Evolutionary conservation across 2,329 filamentous ascomycete species (phyloP).

Genomic region (Botrytis deweyae): DNA sequence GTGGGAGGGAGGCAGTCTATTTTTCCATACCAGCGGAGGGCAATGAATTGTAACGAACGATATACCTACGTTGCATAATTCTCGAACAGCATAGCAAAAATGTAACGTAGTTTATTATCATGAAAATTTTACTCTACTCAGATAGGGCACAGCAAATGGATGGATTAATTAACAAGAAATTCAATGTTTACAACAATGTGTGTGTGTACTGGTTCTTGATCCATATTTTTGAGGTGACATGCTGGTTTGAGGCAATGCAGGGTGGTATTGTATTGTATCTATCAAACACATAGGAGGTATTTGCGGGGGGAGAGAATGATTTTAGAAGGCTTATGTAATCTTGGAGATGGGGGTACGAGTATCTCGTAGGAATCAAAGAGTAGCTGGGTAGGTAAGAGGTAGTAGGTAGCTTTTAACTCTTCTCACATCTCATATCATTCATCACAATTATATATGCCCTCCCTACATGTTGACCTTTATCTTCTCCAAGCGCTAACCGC

Average conservation of each 20-base stretch:
- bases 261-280: not conserved
- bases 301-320: not conserved
- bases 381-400: too few relatives aligned
- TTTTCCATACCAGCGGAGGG: not conserved
- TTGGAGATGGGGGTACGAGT: not conserved
- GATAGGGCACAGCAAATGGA: not conserved
- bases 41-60: not conserved
- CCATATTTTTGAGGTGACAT: not conserved
- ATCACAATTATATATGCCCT: too few relatives aligned
- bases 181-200: not conserved
- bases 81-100: not conserved
- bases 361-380: too few relatives aligned
- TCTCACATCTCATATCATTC: not conserved
- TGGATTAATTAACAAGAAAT: not conserved
- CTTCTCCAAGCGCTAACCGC: not conserved
- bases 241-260: not conserved
- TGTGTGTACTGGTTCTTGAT: too few relatives aligned
- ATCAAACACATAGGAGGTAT: not conserved
- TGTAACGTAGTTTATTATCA: conserved; percentile 9
- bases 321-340: not conserved
- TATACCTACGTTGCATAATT: not conserved
- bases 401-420: too few relatives aligned
- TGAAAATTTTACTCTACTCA: not conserved
- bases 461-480: not conserved
- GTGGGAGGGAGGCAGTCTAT: conserved; percentile 1